Percentiles rank a stretch among this genome's conserved stretches.
Evolutionary conservation across 148 eudicot species (phyloP).

Genomic region (Dysphania ambrosioides): DNA sequence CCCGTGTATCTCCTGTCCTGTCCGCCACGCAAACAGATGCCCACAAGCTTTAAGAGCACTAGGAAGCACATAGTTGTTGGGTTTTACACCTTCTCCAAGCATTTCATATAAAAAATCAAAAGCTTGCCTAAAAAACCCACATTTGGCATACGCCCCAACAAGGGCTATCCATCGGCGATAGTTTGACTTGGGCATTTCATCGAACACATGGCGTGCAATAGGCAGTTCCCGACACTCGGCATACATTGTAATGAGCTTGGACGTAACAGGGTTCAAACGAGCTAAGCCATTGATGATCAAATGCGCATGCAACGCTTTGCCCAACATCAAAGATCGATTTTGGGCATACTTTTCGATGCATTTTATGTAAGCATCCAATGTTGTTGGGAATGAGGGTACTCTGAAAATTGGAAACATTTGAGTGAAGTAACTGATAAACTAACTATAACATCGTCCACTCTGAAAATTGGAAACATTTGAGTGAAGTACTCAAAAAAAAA

Average conservation of each 20-base stretch:
- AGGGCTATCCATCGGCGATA: conserved; percentile 67
- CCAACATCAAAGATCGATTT: conserved; percentile 35
- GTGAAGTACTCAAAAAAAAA: no score
- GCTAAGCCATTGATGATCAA: conserved; percentile 60
- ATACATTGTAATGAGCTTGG: conserved; percentile 66
- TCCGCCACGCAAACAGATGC: conserved; percentile 41
- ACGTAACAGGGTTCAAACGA: conserved; percentile 43
- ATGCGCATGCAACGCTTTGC: conserved; percentile 59
- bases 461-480: no score
- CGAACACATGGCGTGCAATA: conserved; percentile 64
- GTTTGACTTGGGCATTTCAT: conserved; percentile 54
- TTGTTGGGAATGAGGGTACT: conserved; percentile 17
- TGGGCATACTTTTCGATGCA: conserved; percentile 40
- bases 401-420: conserved; percentile 20
- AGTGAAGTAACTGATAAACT: background rate
- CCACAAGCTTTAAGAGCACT: conserved; percentile 78
- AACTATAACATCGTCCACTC: no score
- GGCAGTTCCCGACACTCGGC: conserved; percentile 35
- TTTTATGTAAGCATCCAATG: conserved; percentile 41
- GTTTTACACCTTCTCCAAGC: conserved; percentile 40
- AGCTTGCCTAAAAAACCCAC: conserved; percentile 53
- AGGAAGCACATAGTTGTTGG: conserved; percentile 56
- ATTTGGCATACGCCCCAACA: conserved; percentile 66
- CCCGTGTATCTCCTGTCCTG: conserved; percentile 47
- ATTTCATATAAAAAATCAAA: conserved; percentile 42